These are phyloP conservation scores for Ophiostoma montium DNA, from an alignment of 2,329 filamentous ascomycete genomes.

Conservation along the genomic window DNA sequence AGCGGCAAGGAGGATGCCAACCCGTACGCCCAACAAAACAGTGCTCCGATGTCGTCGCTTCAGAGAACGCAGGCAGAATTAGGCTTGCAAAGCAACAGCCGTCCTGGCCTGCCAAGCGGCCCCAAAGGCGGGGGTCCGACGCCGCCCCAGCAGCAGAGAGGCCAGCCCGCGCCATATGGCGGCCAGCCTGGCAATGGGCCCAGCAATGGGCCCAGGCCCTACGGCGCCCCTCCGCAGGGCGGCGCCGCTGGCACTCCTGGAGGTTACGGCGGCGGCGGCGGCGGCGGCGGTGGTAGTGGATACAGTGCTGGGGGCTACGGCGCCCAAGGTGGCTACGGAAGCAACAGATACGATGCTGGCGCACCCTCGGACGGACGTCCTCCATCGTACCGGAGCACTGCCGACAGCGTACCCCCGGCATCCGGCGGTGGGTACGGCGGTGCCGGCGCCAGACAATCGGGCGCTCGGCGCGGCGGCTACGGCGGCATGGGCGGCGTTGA, in stretches of 20 bases:
- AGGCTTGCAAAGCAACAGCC: conserved; percentile 2
- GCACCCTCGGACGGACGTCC: conserved; percentile 7
- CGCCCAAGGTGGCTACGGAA: conserved; percentile 34
- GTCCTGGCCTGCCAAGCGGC: conserved; percentile 23
- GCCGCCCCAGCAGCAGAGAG: conserved; percentile 18
- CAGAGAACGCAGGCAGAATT: conserved; percentile 22
- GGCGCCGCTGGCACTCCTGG: no score
- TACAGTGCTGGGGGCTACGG: conserved; percentile 33
- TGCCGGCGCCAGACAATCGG: background rate
- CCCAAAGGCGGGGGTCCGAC: conserved; percentile 21
- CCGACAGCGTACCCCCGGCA: conserved; percentile 8
- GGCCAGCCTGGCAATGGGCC: background rate
- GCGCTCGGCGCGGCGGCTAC: conserved; percentile 40
- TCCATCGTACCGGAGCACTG: conserved; percentile 12
- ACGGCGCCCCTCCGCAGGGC: conserved; percentile 1
- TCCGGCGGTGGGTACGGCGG: conserved; percentile 10
- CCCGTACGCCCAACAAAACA: conserved; percentile 41
- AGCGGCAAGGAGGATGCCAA: conserved; percentile 30
- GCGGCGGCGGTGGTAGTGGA: background rate
- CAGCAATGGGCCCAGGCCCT: background rate
- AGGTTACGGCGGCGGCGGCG: background rate
- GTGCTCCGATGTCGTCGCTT: conserved; percentile 32
- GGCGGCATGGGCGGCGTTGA: conserved; percentile 40
- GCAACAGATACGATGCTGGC: conserved; percentile 35
- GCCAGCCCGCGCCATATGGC: conserved; percentile 3